Evolutionary conservation across 495 filamentous ascomycete genomes (phyloP).

Genomic region (Neurospora discreta): DNA sequence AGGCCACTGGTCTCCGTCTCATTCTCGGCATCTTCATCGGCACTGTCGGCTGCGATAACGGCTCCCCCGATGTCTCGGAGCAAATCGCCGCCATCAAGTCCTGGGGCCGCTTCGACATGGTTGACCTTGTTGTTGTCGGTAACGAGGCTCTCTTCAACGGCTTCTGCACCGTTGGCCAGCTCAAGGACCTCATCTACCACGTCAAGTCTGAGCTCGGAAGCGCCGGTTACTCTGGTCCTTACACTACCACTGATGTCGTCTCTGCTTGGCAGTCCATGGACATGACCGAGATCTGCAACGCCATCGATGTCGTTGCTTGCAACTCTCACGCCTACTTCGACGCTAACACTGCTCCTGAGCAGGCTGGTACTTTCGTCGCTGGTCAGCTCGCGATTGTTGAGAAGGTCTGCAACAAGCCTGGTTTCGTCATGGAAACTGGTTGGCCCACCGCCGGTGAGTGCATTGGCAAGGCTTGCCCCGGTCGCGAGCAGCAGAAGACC

Average conservation of each 20-base stretch:
- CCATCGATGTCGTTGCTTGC: conserved; percentile 65
- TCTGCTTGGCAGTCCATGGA: conserved; percentile 49
- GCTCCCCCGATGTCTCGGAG: conserved; percentile 38
- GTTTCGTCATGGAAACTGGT: conserved; percentile 77
- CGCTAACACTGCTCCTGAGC: conserved; percentile 41
- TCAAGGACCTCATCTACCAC: conserved; percentile 56
- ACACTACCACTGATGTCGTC: conserved; percentile 82
- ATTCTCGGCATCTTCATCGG: conserved; percentile 82
- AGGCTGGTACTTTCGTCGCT: conserved; percentile 65
- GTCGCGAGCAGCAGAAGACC: conserved; percentile 50
- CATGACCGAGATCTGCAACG: conserved; percentile 51
- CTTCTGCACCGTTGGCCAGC: conserved; percentile 46
- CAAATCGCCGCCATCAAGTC: conserved; percentile 61
- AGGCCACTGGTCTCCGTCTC: conserved; percentile 53
- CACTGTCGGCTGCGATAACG: conserved; percentile 42
- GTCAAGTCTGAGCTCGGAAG: conserved; percentile 47
- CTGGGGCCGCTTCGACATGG: conserved; percentile 66
- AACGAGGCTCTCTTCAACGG: conserved; percentile 79
- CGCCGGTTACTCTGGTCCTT: conserved; percentile 61
- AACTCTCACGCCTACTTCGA: conserved; percentile 97
- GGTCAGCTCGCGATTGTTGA: conserved; percentile 55
- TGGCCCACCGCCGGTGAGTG: conserved; percentile 65
- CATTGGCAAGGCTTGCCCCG: conserved; percentile 64
- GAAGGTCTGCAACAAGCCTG: conserved; percentile 54
- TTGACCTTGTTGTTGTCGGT: conserved; percentile 73